Conservation (phyloP, 495 filamentous ascomycete genomes). For the Neurospora sublineolata region DNA sequence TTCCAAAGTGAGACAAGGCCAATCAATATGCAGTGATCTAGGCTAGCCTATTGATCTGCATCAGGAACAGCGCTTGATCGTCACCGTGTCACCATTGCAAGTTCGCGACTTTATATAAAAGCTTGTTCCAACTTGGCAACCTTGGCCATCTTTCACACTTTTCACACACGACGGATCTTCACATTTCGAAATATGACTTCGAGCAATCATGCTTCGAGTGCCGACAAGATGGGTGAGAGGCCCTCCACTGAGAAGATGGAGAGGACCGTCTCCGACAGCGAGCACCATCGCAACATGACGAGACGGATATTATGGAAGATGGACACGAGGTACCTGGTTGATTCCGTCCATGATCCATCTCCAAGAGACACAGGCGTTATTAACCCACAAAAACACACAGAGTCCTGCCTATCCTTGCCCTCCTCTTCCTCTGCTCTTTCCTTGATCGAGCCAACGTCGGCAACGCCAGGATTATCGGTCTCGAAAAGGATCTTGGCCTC, state of each 20-base stretch:
- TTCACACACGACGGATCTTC: not conserved
- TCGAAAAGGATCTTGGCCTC: conserved; percentile 54
- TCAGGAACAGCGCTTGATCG: not conserved
- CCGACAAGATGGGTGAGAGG: not conserved
- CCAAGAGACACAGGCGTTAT: not conserved
- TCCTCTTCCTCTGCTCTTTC: conserved; percentile 48
- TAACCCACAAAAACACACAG: conserved; percentile 23
- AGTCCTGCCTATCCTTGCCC: conserved; percentile 37
- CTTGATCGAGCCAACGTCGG: conserved; percentile 73
- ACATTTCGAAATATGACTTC: not conserved
- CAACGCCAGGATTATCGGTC: conserved; percentile 68
- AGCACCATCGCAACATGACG: not conserved
- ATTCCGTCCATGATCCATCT: not conserved
- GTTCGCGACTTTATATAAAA: not conserved
- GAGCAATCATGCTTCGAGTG: not conserved
- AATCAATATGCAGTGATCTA: not conserved
- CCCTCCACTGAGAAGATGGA: not conserved
- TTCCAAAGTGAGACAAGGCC: not conserved
- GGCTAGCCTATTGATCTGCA: not conserved
- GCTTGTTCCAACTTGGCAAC: not conserved
- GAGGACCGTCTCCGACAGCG: not conserved
- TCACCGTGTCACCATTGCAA: not conserved
- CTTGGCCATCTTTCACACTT: not conserved
- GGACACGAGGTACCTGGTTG: conserved; percentile 10
- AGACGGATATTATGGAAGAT: conserved; percentile 14